Conservation (phyloP, 2,329 filamentous ascomycete species). For the Rhynchosporium secalis region DNA sequence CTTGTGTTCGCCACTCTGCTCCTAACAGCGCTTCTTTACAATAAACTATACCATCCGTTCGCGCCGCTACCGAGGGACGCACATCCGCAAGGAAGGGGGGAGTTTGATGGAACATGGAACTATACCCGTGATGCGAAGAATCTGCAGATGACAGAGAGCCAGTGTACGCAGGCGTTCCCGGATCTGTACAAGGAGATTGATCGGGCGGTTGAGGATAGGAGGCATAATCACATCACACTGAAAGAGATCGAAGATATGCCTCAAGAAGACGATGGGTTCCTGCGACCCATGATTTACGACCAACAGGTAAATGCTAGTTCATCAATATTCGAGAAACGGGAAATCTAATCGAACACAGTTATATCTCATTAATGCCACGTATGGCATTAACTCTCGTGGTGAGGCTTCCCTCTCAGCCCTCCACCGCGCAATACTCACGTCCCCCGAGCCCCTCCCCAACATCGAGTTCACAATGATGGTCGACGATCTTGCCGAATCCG, state of each 20-base stretch:
- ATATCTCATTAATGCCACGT: slow-evolving; percentile 38
- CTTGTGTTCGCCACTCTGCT: neutral
- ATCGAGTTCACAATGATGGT: slow-evolving; percentile 43
- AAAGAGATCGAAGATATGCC: slow-evolving; percentile 26
- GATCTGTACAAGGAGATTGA: slow-evolving; percentile 22
- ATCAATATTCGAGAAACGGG: neutral
- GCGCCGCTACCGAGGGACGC: slow-evolving; percentile 14
- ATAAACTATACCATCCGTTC: slow-evolving; percentile 3
- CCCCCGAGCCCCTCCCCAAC: slow-evolving; percentile 39
- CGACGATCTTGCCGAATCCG: slow-evolving; percentile 29
- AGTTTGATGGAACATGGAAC: slow-evolving; percentile 15
- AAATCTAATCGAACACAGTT: slow-evolving; percentile 30
- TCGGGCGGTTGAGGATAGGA: slow-evolving; percentile 19
- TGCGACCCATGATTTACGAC: slow-evolving; percentile 28
- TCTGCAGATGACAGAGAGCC: slow-evolving; percentile 10
- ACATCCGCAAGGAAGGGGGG: slow-evolving; percentile 5
- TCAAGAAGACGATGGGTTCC: slow-evolving; percentile 12
- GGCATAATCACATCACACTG: slow-evolving; percentile 13
- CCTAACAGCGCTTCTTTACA: slow-evolving; percentile 8
- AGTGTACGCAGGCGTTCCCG: slow-evolving; percentile 11
- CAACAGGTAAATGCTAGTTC: slow-evolving; percentile 23
- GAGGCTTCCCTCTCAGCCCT: slow-evolving; percentile 41
- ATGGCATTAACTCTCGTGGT: slow-evolving; percentile 33
- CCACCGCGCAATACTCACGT: slow-evolving; percentile 41
- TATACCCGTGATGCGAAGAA: slow-evolving; percentile 16